Evolutionary conservation across 257 asterid genomes (phyloP), one percentile per base, ranked within the genome.

Genomic region (Parsonsia alboflavescens): DNA sequence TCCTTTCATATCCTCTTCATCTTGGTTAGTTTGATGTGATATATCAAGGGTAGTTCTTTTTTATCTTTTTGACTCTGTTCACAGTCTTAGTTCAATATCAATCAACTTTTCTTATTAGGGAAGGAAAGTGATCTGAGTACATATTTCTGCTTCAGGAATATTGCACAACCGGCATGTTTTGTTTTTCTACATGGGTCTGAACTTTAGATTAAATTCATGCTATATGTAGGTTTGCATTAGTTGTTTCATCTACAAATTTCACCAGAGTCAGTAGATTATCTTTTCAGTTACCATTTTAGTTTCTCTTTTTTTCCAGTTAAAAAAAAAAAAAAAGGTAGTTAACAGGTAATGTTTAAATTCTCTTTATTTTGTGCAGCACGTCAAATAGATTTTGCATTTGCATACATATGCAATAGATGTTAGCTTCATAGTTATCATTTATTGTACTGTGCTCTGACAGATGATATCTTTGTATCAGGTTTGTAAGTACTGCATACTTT

Each of bases 331-430:
- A n/a, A n/a, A n/a, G n/a, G n/a, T 33, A 1, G 39, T 33, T 33
- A 33, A 33, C 39, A 36, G 79, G 39, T 57, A 68, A 42, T 68
- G 13, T 26, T 54, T 13, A 16, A 2, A 46, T 48, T 17, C 0
- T 49, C 33, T 56, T 42, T 30, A 75, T 67, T 65, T 53, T 62
- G 70, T 10, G 36, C 68, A 19, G 41, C 48, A 58, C 46, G 30
- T 30, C 21, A 7, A 44, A 7, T 68, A 67, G 49, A 46, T 69
- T 68, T 68, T 30, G 46, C 72, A 41, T 13, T 36, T 16, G n/a
- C 24, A 33, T 63, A 2, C 15, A 39, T 17, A 21, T 64, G 26
- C 49, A 64, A 4, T 10, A 0, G 70, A 13, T 36, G 53, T 61
- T 59, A 56, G 46, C 11, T 45, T 39, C 16, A 6, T 10, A 9